Percentiles rank a stretch among this genome's conserved stretches.
Evolutionary conservation across 108 stramenopile genomes (phyloP).

Genomic region (Cyclostephanos invisitatus): DNA sequence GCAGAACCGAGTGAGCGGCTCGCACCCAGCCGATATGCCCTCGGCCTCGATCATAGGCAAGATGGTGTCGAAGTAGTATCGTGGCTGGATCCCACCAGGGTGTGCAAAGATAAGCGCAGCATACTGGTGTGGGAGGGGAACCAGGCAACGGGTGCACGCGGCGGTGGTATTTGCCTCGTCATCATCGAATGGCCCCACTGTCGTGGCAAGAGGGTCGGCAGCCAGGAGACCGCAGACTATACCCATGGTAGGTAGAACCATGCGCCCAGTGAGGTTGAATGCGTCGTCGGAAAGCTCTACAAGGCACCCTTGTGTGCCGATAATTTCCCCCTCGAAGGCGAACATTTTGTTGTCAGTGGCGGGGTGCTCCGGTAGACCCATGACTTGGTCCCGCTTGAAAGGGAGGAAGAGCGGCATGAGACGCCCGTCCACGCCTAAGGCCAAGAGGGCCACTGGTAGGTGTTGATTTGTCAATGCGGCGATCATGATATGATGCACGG

Average conservation of each 20-base stretch:
- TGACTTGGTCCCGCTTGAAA: constrained; percentile 36
- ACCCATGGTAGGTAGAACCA: neutral
- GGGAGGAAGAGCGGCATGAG: constrained; percentile 5
- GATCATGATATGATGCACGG: neutral
- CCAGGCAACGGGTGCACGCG: constrained; percentile 12
- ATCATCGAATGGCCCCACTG: neutral
- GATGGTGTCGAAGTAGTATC: neutral
- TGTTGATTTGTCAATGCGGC: neutral
- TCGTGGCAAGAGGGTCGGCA: neutral
- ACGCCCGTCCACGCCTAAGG: neutral
- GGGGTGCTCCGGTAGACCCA: constrained; percentile 1
- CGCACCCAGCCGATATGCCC: constrained; percentile 3
- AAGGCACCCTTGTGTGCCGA: neutral
- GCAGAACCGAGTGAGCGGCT: constrained; percentile 13
- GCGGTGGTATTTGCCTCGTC: constrained; percentile 7
- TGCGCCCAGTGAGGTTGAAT: neutral
- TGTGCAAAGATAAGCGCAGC: constrained; percentile 11
- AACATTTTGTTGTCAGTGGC: constrained; percentile 14
- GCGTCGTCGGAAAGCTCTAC: neutral
- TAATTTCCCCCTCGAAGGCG: constrained; percentile 8
- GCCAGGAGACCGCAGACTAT: neutral
- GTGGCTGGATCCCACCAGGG: constrained; percentile 8
- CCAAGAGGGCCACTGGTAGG: neutral
- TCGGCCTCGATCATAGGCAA: constrained; percentile 6
- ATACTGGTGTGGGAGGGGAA: constrained; percentile 20